These are phyloP conservation scores for Torrubiellomyces zombiae DNA, from an alignment of 2,329 filamentous ascomycete genomes.

Conservation along the genomic window DNA sequence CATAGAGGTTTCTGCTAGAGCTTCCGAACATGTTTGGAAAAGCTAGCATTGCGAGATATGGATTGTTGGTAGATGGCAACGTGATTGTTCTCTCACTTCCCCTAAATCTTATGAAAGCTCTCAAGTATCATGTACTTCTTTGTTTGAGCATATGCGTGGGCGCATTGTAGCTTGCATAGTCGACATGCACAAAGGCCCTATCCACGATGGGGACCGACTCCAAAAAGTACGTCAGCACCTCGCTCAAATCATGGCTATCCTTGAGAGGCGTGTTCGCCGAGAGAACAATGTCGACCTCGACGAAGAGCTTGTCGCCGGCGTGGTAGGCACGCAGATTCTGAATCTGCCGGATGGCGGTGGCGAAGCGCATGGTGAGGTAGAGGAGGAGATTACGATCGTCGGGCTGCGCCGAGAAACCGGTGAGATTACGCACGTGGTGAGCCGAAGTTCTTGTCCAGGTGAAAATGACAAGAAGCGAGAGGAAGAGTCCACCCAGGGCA, in stretches of 20 bases:
- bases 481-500: conserved; percentile 57
- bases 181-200: conserved; percentile 51
- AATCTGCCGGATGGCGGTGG: conserved; percentile 71
- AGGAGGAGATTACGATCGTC: conserved; percentile 74
- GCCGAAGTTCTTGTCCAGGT: conserved; percentile 62
- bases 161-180: conserved; percentile 45
- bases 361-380: conserved; percentile 88
- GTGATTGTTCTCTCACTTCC: too few relatives aligned
- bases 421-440: conserved; percentile 66
- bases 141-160: conserved; percentile 38
- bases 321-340: conserved; percentile 77
- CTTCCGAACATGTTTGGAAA: too few relatives aligned
- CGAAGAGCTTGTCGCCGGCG: conserved; percentile 69
- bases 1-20: too few relatives aligned
- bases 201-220: conserved; percentile 71
- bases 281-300: conserved; percentile 68
- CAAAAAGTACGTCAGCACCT: conserved; percentile 67
- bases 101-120: too few relatives aligned
- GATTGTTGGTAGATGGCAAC: too few relatives aligned
- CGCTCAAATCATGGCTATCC: conserved; percentile 65
- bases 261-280: conserved; percentile 59
- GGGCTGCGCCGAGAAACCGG: conserved; percentile 60
- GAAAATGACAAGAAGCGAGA: conserved; percentile 64
- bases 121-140: conserved; percentile 6
- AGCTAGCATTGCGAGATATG: too few relatives aligned